These are phyloP conservation scores for Melampsora larici-populina DNA, from an alignment of 1,284 basidiomycete genomes.

Conservation along the genomic window DNA sequence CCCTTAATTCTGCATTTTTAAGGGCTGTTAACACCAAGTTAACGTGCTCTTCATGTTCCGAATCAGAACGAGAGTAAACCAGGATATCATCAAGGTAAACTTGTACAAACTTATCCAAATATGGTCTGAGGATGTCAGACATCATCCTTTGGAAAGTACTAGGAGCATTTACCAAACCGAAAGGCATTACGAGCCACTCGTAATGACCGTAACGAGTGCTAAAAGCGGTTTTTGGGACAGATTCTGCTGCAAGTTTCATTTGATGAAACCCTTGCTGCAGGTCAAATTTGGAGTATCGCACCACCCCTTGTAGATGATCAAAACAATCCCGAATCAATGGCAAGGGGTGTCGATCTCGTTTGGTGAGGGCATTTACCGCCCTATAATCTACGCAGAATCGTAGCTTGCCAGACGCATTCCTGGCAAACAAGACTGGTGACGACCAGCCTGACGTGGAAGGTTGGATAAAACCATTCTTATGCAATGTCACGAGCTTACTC, in stretches of 20 bases:
- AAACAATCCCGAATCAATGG: conserved; percentile 18
- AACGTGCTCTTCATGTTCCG: not conserved
- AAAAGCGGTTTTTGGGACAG: conserved; percentile 10
- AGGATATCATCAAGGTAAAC: conserved; percentile 22
- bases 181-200: conserved; percentile 30
- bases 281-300: conserved; percentile 18
- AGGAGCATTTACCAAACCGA: conserved; percentile 11
- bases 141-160: conserved; percentile 26
- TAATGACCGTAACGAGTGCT: conserved; percentile 2
- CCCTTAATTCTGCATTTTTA: no score
- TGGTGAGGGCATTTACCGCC: no score
- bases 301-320: not conserved
- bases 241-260: not conserved
- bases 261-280: conserved; percentile 7
- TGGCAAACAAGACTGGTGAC: not conserved
- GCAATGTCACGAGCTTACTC: not conserved
- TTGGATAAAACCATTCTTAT: conserved; percentile 3
- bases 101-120: not conserved
- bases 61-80: not conserved
- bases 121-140: not conserved
- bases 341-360: no score
- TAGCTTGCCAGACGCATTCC: no score
- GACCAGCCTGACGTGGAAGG: not conserved
- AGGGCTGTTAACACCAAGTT: not conserved
- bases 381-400: no score